Base-by-base conservation (phyloP, 2,329 filamentous ascomycete genomes). In the Plectosphaerella sp. region DNA sequence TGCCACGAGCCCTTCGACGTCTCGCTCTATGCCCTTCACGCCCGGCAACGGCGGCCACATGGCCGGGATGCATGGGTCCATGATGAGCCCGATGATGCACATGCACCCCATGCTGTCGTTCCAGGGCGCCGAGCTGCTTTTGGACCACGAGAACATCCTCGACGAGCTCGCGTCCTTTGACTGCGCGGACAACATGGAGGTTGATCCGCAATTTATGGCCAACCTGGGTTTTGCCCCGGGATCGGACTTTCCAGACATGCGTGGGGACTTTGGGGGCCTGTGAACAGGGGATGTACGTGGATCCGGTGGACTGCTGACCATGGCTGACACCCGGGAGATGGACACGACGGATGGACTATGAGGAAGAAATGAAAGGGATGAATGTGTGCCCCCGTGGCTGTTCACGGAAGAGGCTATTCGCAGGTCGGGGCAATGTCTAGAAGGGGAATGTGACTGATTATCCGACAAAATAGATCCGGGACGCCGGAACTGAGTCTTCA, bases 151-250 rank as follows among this genome's bases (percentile, higher is more conserved):
- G 48, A 73, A 76, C 3, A 72, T 79, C n/a, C 61, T 79, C 45
- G 76, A 79, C 50, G 76, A 79, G 50, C 67, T 80, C 25, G 74
- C 74, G 16, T 75, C 75, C n/a, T 72, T 77, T 41, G 76, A 79
- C 53, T 74, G 71, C 57, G 67, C 69, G 1, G 76, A 78, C 50
- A 68, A 71, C 36, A 67, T 80, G 45, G 78, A 80, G 24, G 73
- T 76, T 12, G 81, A 85, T 56, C 74, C 80, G 2, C 80, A 84
- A 56, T 86, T 87, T 59, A 84, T 87, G 82, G 76, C 81, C 45
- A 87, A 87, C 58, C 70, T 87, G 18, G 84, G 84, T 0, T 85
- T 86, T 62, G 81, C 78, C 2, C 83, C 83, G 0, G 83, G 83
- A 24, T 77, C 79, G 35, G 82, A 83, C 52, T 70, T 86, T 48